Evolutionary conservation across 2,329 filamentous ascomycete genomes (phyloP), one percentile per base, ranked within the genome.

Genomic region (Mollisiaceae sp.): DNA sequence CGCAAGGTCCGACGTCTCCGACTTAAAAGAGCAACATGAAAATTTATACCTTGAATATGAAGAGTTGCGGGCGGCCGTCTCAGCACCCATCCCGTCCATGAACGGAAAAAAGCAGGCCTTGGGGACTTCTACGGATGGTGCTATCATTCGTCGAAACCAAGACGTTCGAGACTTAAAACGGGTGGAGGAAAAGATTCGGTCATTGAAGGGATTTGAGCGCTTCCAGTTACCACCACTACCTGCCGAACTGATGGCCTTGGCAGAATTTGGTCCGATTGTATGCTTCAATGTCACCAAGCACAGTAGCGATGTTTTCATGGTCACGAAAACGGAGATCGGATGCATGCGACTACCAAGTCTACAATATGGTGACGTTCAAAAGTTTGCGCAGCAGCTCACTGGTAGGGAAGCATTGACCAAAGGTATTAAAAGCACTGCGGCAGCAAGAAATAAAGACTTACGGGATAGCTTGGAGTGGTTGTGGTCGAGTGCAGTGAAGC

Each of bases 401-500:
- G 8, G 22, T 11, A 24, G 27, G 50, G 27, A 54, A 54, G 27
- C 20, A 8, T 35, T 27, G 50, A 5, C 18, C 12, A 5, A 8
- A 20, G 50, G 27, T 8, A 35, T 27, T 20, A 54, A 59, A 45
- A 15, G 9, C 41, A 45, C 8, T 11, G 8, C 4, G 18, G 41
- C 41, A 15, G 18, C 9, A 45, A 15, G 41, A 59, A 35, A 36
- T 15, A 15, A 27, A 38, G 20, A 8, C 22, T n/a, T 43, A 14
- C 57, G n/a, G 9, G 8, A 59, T n/a, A 27, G 27, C 11, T 45
- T 59, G 57, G 38, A 6, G 22, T 11, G 22, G 57, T 38, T 59
- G 22, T 59, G 57, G 57, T 27, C 8, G 15, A 8, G 8, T 43
- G 57, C 57, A 8, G 57, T 59, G n/a, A 14, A 59, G 45, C 57